Conservation (phyloP, 768 basidiomycete species). For the Rhodotorula graminis region DNA sequence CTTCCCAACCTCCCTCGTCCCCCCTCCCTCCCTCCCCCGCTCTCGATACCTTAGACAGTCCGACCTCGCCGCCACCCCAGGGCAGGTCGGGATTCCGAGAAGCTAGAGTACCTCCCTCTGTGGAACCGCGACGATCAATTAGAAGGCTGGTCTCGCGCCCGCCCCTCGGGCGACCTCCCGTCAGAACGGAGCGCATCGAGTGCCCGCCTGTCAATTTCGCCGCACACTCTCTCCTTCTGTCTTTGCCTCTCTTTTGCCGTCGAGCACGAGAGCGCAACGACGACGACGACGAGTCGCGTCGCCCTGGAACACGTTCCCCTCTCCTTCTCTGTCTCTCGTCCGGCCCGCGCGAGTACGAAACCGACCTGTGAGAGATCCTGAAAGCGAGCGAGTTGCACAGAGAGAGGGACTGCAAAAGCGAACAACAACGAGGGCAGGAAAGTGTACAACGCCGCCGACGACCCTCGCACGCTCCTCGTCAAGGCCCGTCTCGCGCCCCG, state of each 20-base stretch:
- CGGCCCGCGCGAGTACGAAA: no score
- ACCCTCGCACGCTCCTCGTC: background rate
- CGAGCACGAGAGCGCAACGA: no score
- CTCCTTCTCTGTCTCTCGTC: background rate
- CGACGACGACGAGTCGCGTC: no score
- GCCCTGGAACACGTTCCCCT: no score
- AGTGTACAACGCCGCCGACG: no score
- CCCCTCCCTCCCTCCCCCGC: background rate
- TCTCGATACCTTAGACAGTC: conserved; percentile 27
- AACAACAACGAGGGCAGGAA: no score
- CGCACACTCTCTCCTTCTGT: background rate
- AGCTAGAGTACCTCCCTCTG: conserved; percentile 7
- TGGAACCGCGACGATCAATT: background rate
- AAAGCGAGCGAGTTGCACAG: background rate
- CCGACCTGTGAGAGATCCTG: background rate
- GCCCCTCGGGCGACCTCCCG: background rate
- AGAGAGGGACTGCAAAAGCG: background rate
- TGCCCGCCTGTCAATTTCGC: conserved; percentile 2
- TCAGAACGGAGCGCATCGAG: background rate
- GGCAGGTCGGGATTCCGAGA: conserved; percentile 16
- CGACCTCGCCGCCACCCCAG: conserved; percentile 6
- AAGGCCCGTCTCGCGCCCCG: no score
- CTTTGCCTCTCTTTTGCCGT: no score
- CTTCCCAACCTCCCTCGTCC: background rate
- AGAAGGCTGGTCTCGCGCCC: conserved; percentile 5